Evolutionary conservation across 257 asterid genomes (phyloP), one percentile per base, ranked within the genome.

Genomic region (Plantago ovata): DNA sequence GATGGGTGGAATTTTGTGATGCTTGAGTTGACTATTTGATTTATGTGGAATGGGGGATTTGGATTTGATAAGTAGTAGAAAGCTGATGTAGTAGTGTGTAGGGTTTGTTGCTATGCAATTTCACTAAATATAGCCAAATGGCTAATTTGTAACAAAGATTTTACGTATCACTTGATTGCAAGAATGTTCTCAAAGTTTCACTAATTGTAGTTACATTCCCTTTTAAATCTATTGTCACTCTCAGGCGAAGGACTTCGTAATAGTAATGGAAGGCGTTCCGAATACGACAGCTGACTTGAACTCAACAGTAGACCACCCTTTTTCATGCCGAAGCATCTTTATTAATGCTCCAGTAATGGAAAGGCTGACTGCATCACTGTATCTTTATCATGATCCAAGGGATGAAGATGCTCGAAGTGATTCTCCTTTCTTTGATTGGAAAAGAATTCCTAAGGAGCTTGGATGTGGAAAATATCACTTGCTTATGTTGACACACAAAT

Each of bases 401-500:
- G 75, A 63, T 68, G 73, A 67, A 56, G 72, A 67, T 63, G 70
- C 73, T 39, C 49, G 59, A 69, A 55, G 67, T 50, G 38, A 14
- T 69, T 69, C 88, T 70, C 77, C 66, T 28, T 65, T 66, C 69
- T 63, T 62, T 62, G 72, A 71, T 38, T 41, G 51, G 61, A 75
- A 53, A 56, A 77, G 40, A 53, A 66, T 68, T 67, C 65, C 61
- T 63, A 72, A 19, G 69, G 78, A 79, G 72, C 73, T 77, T 73
- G 81, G 70, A 50, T 44, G 69, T 66, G 97, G 94, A 69, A 81
- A 62, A 46, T 86, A 72, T 82, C 87, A 93, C 69, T 65, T 93
- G 63, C 80, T 86, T 62, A 61, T 72, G 79, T 45, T 93, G 72
- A 68, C 61, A 61, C 96, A 93, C 82, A 93, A 93, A 64, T 89